Percentiles rank a stretch among this genome's conserved stretches.
phyloP scores from a whole-genome alignment of 169 alveolate species.

The Plasmodium gonderi region DNA sequence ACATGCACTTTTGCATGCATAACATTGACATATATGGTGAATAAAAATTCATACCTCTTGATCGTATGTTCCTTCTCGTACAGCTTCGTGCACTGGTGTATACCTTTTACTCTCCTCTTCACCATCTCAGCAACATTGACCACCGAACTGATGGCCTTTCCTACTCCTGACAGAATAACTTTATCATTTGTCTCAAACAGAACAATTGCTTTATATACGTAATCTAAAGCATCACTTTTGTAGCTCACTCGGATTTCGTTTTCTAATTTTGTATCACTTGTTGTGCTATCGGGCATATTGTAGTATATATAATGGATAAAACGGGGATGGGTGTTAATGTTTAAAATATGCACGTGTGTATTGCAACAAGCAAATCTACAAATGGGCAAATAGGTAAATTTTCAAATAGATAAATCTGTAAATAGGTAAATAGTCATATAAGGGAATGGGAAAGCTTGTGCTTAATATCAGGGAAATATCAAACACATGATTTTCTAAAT shows the following conservation, averaged over 20 bases:
- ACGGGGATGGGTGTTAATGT: neutral
- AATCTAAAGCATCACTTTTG: constrained; percentile 67
- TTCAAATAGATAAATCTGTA: too few species aligned
- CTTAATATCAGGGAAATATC: neutral
- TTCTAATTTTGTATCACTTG: constrained; percentile 44
- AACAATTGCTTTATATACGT: constrained; percentile 64
- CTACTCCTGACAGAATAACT: constrained; percentile 70
- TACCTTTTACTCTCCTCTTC: constrained; percentile 60
- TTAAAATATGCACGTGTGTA: neutral
- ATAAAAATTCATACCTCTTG: constrained; percentile 28
- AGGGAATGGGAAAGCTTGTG: neutral
- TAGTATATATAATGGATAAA: too few species aligned
- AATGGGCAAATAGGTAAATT: neutral
- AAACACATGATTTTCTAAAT: too few species aligned
- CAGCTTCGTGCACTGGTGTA: constrained; percentile 56
- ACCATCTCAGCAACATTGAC: constrained; percentile 74
- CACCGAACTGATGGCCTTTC: constrained; percentile 73
- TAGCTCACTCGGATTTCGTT: constrained; percentile 69
- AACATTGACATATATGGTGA: too few species aligned
- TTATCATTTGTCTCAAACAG: constrained; percentile 65
- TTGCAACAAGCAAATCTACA: neutral
- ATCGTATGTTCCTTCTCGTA: constrained; percentile 65
- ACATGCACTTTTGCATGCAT: too few species aligned
- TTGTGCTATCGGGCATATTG: constrained; percentile 74
- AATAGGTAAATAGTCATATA: neutral